phyloP scores from a whole-genome alignment of 257 asterid species.

The Scutellaria barbata region DNA sequence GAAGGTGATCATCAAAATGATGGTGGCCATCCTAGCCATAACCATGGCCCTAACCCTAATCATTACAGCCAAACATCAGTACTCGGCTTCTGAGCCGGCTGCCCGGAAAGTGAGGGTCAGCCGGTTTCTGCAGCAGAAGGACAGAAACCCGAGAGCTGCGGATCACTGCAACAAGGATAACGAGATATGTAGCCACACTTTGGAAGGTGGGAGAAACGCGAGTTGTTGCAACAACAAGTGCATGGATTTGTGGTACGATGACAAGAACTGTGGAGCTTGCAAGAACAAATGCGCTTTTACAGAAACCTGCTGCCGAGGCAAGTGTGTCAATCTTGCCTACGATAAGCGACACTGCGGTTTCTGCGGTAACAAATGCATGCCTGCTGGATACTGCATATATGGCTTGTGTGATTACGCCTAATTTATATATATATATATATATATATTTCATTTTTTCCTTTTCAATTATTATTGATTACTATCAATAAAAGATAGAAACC shows the following conservation, averaged over 20 bases:
- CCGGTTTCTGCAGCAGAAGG: conserved; percentile 55
- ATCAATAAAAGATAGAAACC: conserved; percentile 28
- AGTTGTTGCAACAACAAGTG: conserved; percentile 77
- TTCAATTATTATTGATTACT: neutral
- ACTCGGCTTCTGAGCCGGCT: neutral
- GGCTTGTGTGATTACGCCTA: conserved; percentile 71
- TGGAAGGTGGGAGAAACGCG: conserved; percentile 52
- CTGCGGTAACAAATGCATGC: conserved; percentile 59
- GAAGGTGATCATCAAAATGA: conserved; percentile 44
- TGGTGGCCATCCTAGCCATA: conserved; percentile 34
- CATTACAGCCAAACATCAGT: conserved; percentile 24
- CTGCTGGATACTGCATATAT: conserved; percentile 51
- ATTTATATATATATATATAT: too few species aligned
- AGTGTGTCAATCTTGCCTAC: conserved; percentile 58
- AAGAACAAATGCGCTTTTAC: conserved; percentile 56
- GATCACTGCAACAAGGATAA: conserved; percentile 62
- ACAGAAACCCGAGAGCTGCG: conserved; percentile 58
- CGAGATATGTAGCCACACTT: conserved; percentile 41
- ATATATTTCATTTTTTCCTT: too few species aligned
- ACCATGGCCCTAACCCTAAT: conserved; percentile 49
- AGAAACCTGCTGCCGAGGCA: conserved; percentile 60
- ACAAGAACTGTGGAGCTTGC: conserved; percentile 65
- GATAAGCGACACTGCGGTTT: conserved; percentile 67
- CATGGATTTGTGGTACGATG: conserved; percentile 51
- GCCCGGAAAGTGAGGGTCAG: conserved; percentile 35